These are phyloP conservation scores for Leishmania major DNA, from an alignment of 208 protist genomes.

Conservation along the genomic window DNA sequence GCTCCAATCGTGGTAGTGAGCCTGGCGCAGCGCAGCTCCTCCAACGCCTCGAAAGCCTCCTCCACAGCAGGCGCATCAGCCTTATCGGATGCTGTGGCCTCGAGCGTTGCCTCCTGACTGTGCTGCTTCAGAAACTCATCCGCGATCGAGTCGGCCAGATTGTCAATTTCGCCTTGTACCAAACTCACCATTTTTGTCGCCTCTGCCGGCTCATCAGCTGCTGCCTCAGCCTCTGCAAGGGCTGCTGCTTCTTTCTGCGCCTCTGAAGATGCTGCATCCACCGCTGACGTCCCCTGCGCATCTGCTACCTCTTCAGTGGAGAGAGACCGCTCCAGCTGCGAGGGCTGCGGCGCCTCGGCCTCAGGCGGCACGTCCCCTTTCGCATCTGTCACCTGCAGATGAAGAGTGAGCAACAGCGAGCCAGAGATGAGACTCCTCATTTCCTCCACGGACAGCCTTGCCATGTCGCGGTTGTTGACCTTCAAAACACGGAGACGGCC, in stretches of 20 bases:
- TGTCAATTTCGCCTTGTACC: conserved; percentile 5
- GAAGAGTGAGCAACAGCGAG: conserved; percentile 34
- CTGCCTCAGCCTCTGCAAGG: neutral
- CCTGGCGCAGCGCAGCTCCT: conserved; percentile 8
- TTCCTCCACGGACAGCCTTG: conserved; percentile 10
- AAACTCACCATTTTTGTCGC: neutral
- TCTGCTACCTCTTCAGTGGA: neutral
- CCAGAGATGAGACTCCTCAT: conserved; percentile 17
- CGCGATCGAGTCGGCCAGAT: conserved; percentile 17
- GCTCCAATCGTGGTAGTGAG: conserved; percentile 13
- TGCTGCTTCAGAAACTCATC: conserved; percentile 39
- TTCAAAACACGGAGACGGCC: conserved; percentile 40
- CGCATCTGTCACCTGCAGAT: conserved; percentile 32
- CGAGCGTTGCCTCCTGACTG: conserved; percentile 12
- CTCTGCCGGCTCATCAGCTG: neutral
- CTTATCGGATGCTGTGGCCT: conserved; percentile 10
- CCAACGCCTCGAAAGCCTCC: conserved; percentile 3
- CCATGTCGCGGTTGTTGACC: conserved; percentile 48
- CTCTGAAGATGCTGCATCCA: neutral
- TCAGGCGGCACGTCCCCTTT: conserved; percentile 13
- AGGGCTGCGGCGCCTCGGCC: neutral
- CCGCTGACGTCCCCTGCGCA: neutral
- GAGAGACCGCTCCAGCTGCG: neutral
- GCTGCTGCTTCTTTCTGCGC: conserved; percentile 2
- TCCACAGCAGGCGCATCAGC: conserved; percentile 2